Evolutionary conservation across 2,329 filamentous ascomycete genomes (phyloP).

Genomic region (Botrytis paeoniae): DNA sequence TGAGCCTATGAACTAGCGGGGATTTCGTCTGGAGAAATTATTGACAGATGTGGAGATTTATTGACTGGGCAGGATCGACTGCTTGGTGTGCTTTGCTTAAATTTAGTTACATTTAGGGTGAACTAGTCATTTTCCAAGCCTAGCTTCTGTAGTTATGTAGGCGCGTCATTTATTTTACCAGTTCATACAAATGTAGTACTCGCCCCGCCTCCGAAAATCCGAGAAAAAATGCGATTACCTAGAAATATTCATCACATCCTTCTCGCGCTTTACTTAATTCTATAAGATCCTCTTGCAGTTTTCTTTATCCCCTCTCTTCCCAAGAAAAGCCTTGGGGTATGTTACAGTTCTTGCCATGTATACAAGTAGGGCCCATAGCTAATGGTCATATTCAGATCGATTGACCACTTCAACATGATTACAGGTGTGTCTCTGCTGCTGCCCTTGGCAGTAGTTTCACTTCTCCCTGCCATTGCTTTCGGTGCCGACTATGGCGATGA

Average conservation of each 20-base stretch:
- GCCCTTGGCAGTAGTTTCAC: background rate
- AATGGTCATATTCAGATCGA: background rate
- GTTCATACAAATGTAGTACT: background rate
- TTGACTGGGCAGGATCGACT: background rate
- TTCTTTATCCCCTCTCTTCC: background rate
- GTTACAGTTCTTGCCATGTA: too few species aligned
- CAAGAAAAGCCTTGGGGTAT: background rate
- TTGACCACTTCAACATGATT: background rate
- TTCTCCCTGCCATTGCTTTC: background rate
- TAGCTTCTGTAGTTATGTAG: background rate
- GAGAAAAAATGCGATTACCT: background rate
- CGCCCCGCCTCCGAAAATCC: background rate
- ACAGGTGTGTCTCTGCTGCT: background rate
- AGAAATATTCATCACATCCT: background rate
- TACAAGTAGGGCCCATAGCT: background rate
- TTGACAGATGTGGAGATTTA: background rate
- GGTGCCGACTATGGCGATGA: slow-evolving; percentile 14
- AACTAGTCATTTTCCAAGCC: background rate
- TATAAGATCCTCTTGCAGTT: background rate
- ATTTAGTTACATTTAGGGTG: background rate
- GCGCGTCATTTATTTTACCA: background rate
- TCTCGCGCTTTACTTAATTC: background rate
- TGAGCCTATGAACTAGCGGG: too few species aligned
- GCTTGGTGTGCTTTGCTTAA: background rate
- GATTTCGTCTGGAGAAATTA: background rate